A percentile compares a stretch with the other conserved stretches of the same genome.
Evolutionary conservation across 23 red algal species (phyloP).

Genomic region (Rhodosorus marinus): DNA sequence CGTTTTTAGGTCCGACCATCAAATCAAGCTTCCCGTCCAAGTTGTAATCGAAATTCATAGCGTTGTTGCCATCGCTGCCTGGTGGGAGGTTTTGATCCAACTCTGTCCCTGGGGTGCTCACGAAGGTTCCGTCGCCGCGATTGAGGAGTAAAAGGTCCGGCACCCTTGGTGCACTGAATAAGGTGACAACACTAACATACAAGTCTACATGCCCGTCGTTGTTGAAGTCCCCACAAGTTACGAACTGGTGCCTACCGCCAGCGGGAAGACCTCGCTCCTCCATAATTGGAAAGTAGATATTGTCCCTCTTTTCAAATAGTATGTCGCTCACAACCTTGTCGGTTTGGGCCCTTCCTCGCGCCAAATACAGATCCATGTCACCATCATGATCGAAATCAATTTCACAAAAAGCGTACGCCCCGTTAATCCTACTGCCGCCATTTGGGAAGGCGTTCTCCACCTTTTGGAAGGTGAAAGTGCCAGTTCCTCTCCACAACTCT

Average conservation of each 20-base stretch:
- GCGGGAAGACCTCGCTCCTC: conserved; percentile 13
- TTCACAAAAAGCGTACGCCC: conserved; percentile 8
- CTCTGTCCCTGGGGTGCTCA: too few relatives aligned
- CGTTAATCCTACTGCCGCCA: too few relatives aligned
- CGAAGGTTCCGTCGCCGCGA: conserved; percentile 23
- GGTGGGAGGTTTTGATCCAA: too few relatives aligned
- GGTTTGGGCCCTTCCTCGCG: conserved; percentile 1
- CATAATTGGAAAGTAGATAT: conserved; percentile 10
- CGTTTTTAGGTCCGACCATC: conserved; percentile 12
- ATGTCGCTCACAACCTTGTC: neutral
- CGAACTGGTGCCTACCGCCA: conserved; percentile 8
- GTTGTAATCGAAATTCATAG: conserved; percentile 21
- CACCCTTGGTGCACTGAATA: neutral
- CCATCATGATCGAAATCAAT: conserved; percentile 44
- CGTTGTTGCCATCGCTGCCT: conserved; percentile 11
- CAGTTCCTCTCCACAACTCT: too few relatives aligned
- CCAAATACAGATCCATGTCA: conserved; percentile 25
- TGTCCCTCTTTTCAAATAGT: conserved; percentile 11
- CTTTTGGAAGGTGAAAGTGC: too few relatives aligned
- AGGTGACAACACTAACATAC: conserved; percentile 17
- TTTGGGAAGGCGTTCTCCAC: too few relatives aligned
- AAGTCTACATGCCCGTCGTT: conserved; percentile 34
- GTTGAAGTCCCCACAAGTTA: conserved; percentile 33
- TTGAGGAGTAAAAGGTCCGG: conserved; percentile 21
- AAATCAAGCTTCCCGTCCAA: conserved; percentile 28